Evolutionary conservation across 2,329 filamentous ascomycete genomes (phyloP).

Genomic region (Xylariales sp.): DNA sequence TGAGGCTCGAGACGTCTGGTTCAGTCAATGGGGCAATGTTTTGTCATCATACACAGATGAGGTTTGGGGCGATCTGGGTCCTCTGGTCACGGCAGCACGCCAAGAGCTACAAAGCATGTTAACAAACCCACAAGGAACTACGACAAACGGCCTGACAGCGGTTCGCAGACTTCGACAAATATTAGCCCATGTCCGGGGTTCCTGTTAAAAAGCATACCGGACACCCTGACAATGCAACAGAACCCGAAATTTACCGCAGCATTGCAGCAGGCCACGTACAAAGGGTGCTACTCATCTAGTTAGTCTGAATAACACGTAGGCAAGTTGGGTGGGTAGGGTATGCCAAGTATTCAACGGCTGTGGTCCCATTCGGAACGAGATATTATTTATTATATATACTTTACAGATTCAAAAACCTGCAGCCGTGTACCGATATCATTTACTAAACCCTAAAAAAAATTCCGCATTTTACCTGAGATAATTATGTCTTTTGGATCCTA

Average conservation of each 20-base stretch:
- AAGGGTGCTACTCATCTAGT: not conserved
- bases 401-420: too few relatives aligned
- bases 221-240: not conserved
- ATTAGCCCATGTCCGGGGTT: slow-evolving; percentile 53
- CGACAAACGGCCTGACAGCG: slow-evolving; percentile 49
- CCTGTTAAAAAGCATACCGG: slow-evolving; percentile 20
- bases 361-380: not conserved
- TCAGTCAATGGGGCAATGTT: slow-evolving; percentile 67
- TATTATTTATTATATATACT: too few relatives aligned
- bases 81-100: slow-evolving; percentile 66
- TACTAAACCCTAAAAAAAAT: too few relatives aligned
- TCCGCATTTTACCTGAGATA: too few relatives aligned
- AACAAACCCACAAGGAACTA: slow-evolving; percentile 39
- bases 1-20: slow-evolving; percentile 60
- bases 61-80: slow-evolving; percentile 74
- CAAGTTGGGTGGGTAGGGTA: not conserved
- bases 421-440: too few relatives aligned
- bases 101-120: slow-evolving; percentile 63
- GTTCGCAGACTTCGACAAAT: slow-evolving; percentile 55
- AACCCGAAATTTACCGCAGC: not conserved
- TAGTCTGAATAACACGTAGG: too few relatives aligned
- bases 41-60: slow-evolving; percentile 70
- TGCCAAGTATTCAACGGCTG: not conserved
- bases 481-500: too few relatives aligned
- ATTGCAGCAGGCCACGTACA: not conserved